Evolutionary conservation across 495 filamentous ascomycete species (phyloP).

Genomic region (Oleoguttula mirabilis): DNA sequence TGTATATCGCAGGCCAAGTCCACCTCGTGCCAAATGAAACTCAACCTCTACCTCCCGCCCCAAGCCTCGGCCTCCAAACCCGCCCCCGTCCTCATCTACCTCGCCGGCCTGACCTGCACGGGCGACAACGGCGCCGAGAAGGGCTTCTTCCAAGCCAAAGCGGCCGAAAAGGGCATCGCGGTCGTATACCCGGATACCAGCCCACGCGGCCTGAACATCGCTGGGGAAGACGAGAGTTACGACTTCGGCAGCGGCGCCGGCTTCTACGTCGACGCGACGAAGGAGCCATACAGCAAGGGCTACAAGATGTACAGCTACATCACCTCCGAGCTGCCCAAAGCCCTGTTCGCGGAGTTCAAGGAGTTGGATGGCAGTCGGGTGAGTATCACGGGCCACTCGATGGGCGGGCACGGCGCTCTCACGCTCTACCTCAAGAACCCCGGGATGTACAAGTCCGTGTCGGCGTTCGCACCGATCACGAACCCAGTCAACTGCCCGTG

Average conservation of each 20-base stretch:
- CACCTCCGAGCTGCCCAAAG: conserved; percentile 62
- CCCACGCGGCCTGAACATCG: conserved; percentile 65
- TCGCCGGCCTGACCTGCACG: conserved; percentile 89
- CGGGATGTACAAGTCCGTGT: conserved; percentile 73
- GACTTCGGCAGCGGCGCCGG: conserved; percentile 87
- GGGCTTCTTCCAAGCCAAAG: conserved; percentile 81
- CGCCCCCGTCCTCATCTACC: conserved; percentile 81
- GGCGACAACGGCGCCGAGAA: conserved; percentile 95
- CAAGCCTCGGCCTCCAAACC: conserved; percentile 42
- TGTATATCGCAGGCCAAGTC: conserved; percentile 39
- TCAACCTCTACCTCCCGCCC: conserved; percentile 58
- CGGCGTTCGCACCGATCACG: conserved; percentile 81
- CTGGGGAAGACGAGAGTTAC: conserved; percentile 70
- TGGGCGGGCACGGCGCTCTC: conserved; percentile 93
- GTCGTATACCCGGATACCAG: conserved; percentile 91
- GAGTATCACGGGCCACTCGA: conserved; percentile 81
- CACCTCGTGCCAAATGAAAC: conserved; percentile 53
- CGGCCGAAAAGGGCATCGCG: conserved; percentile 66
- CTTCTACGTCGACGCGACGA: conserved; percentile 89
- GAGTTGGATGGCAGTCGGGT: conserved; percentile 54
- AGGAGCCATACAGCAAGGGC: conserved; percentile 52
- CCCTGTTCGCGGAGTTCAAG: conserved; percentile 53
- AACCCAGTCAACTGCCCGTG: conserved; percentile 81
- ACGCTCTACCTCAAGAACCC: conserved; percentile 87
- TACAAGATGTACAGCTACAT: conserved; percentile 96